Conservation (phyloP, 2,329 filamentous ascomycete genomes). For the Talaromyces sp. region DNA sequence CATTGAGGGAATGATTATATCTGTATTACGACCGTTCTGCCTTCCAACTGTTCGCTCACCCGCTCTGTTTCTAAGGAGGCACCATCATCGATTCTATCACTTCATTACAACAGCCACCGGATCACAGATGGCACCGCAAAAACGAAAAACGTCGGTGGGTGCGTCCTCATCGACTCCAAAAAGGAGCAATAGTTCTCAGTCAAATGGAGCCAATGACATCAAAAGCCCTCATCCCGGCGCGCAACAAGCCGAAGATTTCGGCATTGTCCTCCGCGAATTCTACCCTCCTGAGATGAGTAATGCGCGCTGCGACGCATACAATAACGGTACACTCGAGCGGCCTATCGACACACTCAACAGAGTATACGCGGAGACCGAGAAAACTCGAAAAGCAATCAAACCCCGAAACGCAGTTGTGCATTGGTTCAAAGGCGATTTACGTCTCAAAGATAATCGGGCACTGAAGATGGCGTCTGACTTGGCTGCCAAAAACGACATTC, state of each 20-base stretch:
- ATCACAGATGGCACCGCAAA: constrained; percentile 2
- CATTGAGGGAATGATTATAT: not conserved
- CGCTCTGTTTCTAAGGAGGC: not conserved
- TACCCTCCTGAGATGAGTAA: constrained; percentile 88
- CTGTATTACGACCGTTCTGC: not conserved
- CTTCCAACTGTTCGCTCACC: not conserved
- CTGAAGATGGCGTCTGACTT: constrained; percentile 64
- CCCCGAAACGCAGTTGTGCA: constrained; percentile 68
- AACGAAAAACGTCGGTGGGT: constrained; percentile 8
- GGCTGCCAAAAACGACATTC: constrained; percentile 65
- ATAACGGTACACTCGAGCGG: constrained; percentile 62
- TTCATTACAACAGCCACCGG: not conserved
- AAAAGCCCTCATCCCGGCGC: constrained; percentile 32
- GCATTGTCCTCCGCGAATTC: constrained; percentile 68
- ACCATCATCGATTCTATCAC: not conserved
- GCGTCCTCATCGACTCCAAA: not conserved
- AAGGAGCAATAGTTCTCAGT: not conserved
- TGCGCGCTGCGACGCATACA: constrained; percentile 71
- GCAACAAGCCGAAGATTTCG: constrained; percentile 49
- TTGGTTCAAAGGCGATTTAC: constrained; percentile 86
- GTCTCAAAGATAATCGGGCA: constrained; percentile 69
- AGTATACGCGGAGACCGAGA: constrained; percentile 60
- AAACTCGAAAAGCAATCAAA: constrained; percentile 50
- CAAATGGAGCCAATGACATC: constrained; percentile 3
- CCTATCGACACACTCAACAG: constrained; percentile 67